Evolutionary conservation across 805 yeast species (phyloP).

Genomic region (Wickerhamiella shivajii): DNA sequence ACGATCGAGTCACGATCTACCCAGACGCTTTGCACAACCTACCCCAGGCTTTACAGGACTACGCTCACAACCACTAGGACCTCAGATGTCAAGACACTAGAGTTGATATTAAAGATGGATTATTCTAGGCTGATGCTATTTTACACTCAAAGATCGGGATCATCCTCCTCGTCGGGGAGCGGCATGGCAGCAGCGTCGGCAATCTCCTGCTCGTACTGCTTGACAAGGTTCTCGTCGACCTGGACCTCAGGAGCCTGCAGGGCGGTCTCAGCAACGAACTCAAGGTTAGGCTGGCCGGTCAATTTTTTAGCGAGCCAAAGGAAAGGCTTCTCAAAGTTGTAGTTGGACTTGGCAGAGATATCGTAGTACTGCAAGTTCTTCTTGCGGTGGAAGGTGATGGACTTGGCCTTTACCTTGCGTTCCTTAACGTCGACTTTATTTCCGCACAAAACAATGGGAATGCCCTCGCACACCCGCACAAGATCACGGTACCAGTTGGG

Average conservation of each 20-base stretch:
- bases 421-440: slow-evolving; percentile 99
- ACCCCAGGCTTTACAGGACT: too few relatives aligned
- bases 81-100: too few relatives aligned
- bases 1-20: too few relatives aligned
- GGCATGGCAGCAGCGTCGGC: slow-evolving; percentile 99
- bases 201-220: slow-evolving; percentile 98
- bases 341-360: slow-evolving; percentile 98
- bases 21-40: too few relatives aligned
- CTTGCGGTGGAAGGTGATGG: slow-evolving; percentile 99
- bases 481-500: slow-evolving; percentile 99
- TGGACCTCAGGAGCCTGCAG: slow-evolving; percentile 99
- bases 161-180: slow-evolving; percentile 99
- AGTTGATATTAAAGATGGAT: too few relatives aligned
- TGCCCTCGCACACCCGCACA: slow-evolving; percentile 99
- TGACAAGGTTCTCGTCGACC: slow-evolving; percentile 93
- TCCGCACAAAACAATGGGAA: slow-evolving; percentile 97
- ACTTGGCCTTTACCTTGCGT: slow-evolving; percentile 99
- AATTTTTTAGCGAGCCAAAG: slow-evolving; percentile 99
- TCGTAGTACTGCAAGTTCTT: slow-evolving; percentile 99
- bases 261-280: slow-evolving; percentile 98
- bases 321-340: slow-evolving; percentile 99
- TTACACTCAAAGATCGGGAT: slow-evolving; percentile 60
- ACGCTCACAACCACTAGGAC: too few relatives aligned
- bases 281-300: slow-evolving; percentile 95
- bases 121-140: not conserved